These are phyloP conservation scores for Keithomyces neogunnii DNA, from an alignment of 2,329 filamentous ascomycete species.

Conservation along the genomic window DNA sequence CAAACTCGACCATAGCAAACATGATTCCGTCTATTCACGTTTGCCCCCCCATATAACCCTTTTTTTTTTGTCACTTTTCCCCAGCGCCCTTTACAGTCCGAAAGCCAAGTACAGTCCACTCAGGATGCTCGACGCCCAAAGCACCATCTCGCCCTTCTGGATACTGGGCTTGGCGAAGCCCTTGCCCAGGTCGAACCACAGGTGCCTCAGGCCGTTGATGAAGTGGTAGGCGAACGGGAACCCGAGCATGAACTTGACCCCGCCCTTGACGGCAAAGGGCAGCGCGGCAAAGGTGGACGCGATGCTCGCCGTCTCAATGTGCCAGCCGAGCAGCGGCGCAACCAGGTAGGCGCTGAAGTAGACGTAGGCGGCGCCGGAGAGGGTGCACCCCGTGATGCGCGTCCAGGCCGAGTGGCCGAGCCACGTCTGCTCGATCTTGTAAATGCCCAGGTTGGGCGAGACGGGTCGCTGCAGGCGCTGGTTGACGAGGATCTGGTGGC, in stretches of 20 bases:
- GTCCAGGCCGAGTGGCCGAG: constrained; percentile 63
- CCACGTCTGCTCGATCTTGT: constrained; percentile 81
- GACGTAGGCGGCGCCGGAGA: constrained; percentile 69
- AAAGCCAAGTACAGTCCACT: constrained; percentile 38
- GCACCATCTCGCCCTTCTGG: constrained; percentile 33
- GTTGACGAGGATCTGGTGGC: constrained; percentile 59
- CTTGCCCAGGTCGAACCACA: constrained; percentile 42
- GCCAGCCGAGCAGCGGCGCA: constrained; percentile 62
- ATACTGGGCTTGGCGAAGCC: constrained; percentile 43
- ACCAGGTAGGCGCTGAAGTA: constrained; percentile 76
- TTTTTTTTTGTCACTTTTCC: background rate
- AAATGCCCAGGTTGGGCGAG: constrained; percentile 78
- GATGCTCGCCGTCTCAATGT: constrained; percentile 50
- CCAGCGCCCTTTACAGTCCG: constrained; percentile 28
- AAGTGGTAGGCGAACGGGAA: constrained; percentile 54
- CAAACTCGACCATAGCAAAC: too few relatives aligned
- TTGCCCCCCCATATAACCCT: background rate
- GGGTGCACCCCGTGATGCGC: constrained; percentile 71
- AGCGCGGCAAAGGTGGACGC: constrained; percentile 52
- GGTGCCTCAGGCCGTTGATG: constrained; percentile 47
- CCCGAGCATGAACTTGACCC: constrained; percentile 44
- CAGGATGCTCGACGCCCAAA: constrained; percentile 39
- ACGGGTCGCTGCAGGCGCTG: constrained; percentile 79
- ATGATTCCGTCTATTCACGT: background rate
- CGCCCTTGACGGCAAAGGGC: constrained; percentile 50